Evolutionary conservation across 768 basidiomycete genomes (phyloP).

Genomic region (Leccinellum albellum): DNA sequence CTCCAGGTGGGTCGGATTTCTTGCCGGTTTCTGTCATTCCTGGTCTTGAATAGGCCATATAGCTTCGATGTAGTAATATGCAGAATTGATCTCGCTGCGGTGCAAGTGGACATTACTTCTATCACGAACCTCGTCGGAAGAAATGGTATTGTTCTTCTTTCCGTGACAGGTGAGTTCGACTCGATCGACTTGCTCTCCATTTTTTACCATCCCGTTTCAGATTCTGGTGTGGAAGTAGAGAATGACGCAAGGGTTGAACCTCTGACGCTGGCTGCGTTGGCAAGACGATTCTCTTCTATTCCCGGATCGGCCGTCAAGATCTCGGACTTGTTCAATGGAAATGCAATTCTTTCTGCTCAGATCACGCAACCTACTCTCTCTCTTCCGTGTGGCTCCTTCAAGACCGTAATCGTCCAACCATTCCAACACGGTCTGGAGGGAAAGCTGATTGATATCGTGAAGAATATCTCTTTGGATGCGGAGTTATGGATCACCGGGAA

Average conservation of each 20-base stretch:
- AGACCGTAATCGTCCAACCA: slow-evolving; percentile 24
- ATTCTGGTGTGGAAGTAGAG: neutral
- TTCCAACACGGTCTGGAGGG: slow-evolving; percentile 27
- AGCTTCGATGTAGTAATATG: slow-evolving; percentile 23
- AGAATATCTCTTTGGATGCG: slow-evolving; percentile 22
- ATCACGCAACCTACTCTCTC: slow-evolving; percentile 12
- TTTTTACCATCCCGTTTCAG: neutral
- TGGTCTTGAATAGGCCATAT: neutral
- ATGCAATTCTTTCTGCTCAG: neutral
- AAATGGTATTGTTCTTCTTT: slow-evolving; percentile 21
- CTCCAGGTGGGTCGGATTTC: slow-evolving; percentile 6
- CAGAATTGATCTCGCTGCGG: slow-evolving; percentile 19
- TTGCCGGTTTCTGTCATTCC: rapidly evolving
- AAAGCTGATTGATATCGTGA: slow-evolving; percentile 25
- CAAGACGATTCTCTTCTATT: neutral
- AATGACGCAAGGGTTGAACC: neutral
- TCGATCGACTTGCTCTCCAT: too few species aligned
- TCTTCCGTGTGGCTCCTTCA: slow-evolving; percentile 18
- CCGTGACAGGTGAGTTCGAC: slow-evolving; percentile 17
- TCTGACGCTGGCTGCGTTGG: neutral
- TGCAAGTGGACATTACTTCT: slow-evolving; percentile 17
- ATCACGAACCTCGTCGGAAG: slow-evolving; percentile 24
- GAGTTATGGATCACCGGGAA: slow-evolving; percentile 30
- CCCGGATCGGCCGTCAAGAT: neutral
- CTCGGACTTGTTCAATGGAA: neutral